Conservation (phyloP, 441 rosid species). For the Eutrema salsugineum region DNA sequence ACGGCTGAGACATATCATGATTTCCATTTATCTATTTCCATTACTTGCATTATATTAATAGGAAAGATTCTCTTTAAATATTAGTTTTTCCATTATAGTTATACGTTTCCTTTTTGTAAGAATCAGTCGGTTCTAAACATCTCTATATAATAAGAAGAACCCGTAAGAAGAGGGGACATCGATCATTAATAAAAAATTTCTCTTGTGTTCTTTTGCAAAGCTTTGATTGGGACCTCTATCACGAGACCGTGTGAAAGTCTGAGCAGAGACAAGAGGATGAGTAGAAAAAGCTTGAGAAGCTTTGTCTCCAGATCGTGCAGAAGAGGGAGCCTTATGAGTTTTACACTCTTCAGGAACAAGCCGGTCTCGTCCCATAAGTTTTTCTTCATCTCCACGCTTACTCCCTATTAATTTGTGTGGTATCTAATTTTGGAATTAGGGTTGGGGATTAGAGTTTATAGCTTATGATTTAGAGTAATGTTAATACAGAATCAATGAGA, state of each 20-base stretch:
- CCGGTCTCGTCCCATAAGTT: slow-evolving; percentile 88
- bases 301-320: slow-evolving; percentile 82
- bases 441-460: background rate
- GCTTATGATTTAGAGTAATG: background rate
- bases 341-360: slow-evolving; percentile 81
- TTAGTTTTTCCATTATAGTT: no score
- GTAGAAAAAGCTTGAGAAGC: slow-evolving; percentile 90
- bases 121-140: no score
- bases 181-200: no score
- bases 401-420: slow-evolving; percentile 3
- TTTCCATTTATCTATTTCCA: no score
- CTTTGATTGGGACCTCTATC: no score
- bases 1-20: no score
- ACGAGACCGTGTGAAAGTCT: slow-evolving; percentile 94
- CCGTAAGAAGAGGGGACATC: no score
- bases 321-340: slow-evolving; percentile 86
- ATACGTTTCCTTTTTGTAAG: no score
- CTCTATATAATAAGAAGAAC: no score
- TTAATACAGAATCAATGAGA: background rate
- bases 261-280: slow-evolving; percentile 94
- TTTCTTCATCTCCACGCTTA: background rate
- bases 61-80: no score
- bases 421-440: slow-evolving; percentile 17
- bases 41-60: no score
- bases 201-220: no score